Conservation (phyloP, 225 moss, liverwort and hornwort genomes). For the Bryum argenteum region DNA sequence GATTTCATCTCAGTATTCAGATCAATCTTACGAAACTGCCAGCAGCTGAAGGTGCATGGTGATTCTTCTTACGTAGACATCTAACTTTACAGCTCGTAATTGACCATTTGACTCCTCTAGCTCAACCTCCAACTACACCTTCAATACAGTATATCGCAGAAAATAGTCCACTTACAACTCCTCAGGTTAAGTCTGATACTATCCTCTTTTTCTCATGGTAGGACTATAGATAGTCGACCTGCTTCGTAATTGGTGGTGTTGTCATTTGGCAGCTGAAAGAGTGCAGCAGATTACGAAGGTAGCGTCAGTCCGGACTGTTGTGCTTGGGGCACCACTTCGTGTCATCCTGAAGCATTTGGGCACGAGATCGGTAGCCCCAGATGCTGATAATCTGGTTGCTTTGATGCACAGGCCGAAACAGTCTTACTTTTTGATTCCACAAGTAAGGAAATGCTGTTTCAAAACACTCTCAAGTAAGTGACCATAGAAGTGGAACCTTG, state of each 20-base stretch:
- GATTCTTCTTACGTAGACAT: conserved; percentile 1
- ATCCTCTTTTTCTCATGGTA: conserved; percentile 7
- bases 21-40: conserved; percentile 69
- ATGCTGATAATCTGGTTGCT: conserved; percentile 90
- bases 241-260: conserved; percentile 13
- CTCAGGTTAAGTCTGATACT: conserved; percentile 5
- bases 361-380: conserved; percentile 80
- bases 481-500: neutral
- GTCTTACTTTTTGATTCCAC: conserved; percentile 97
- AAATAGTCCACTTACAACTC: neutral
- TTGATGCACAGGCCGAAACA: conserved; percentile 95
- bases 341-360: conserved; percentile 94
- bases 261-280: conserved; percentile 52
- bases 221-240: neutral
- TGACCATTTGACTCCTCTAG: conserved; percentile 19
- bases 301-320: conserved; percentile 80
- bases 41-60: conserved; percentile 54
- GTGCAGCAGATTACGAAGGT: conserved; percentile 73
- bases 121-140: neutral
- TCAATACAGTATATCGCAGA: neutral
- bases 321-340: conserved; percentile 90
- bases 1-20: conserved; percentile 80
- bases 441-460: conserved; percentile 47
- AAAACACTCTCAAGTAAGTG: conserved; percentile 7
- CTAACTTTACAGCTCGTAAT: conserved; percentile 3